Percentiles rank a stretch among this genome's conserved stretches.
phyloP scores from a whole-genome alignment of 768 basidiomycete species.

The Hygrocybe punicea region DNA sequence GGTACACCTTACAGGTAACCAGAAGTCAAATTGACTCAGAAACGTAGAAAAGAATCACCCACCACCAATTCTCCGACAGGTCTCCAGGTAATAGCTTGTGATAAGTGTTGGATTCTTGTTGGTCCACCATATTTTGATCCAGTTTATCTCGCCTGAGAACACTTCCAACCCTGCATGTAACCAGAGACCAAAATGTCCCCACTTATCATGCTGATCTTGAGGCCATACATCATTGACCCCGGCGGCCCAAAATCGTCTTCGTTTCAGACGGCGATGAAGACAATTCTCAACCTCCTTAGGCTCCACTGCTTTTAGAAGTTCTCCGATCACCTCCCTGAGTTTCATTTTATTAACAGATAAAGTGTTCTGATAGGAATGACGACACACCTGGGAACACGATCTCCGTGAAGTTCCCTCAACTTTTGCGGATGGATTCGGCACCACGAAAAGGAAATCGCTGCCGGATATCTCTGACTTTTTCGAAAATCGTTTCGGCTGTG shows the following conservation, averaged over 20 bases:
- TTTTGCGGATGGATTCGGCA: not conserved
- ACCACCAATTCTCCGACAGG: conserved; percentile 17
- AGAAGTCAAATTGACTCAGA: not conserved
- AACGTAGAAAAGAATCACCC: not conserved
- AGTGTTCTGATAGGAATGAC: conserved; percentile 12
- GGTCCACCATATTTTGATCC: conserved; percentile 34
- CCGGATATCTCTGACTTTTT: not conserved
- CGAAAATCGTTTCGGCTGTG: not conserved
- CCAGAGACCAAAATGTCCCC: conserved; percentile 32
- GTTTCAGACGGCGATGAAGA: too few species aligned
- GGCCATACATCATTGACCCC: too few species aligned
- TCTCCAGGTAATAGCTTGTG: conserved; percentile 10
- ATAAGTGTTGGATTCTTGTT: conserved; percentile 28
- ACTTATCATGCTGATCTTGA: conserved; percentile 40
- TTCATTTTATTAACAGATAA: not conserved
- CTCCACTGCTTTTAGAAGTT: conserved; percentile 7
- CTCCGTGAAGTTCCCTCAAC: not conserved
- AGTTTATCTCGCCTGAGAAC: conserved; percentile 24
- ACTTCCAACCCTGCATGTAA: conserved; percentile 32
- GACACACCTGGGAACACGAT: not conserved
- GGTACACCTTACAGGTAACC: conserved; percentile 29
- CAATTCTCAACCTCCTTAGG: too few species aligned
- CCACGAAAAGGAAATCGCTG: not conserved
- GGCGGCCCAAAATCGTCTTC: too few species aligned
- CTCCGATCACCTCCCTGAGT: conserved; percentile 5